phyloP scores from a whole-genome alignment of 2,329 filamentous ascomycete genomes.

The Arachnopeziza araneosa region DNA sequence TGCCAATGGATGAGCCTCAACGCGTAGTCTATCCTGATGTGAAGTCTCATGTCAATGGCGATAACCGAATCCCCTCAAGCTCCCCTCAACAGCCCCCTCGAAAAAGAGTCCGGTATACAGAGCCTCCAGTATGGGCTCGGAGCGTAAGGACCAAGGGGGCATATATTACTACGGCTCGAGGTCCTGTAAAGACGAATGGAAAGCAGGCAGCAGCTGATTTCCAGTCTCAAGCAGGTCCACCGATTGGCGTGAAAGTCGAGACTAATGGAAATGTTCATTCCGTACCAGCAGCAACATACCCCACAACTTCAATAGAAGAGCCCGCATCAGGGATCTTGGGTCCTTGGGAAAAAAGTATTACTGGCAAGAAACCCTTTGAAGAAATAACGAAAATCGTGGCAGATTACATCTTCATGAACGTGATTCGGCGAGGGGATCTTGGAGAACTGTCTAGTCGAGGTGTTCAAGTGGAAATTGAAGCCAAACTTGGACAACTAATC shows the following conservation, averaged over 20 bases:
- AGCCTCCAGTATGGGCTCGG: constrained; percentile 44
- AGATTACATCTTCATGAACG: constrained; percentile 71
- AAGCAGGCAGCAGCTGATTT: constrained; percentile 16
- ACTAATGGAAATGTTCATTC: constrained; percentile 21
- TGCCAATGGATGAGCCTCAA: constrained; percentile 15
- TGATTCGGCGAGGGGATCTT: constrained; percentile 62
- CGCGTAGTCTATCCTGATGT: constrained; percentile 13
- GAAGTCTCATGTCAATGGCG: constrained; percentile 19
- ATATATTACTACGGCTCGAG: not conserved
- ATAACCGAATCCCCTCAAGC: constrained; percentile 13
- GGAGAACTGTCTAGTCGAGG: constrained; percentile 57
- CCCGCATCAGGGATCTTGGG: constrained; percentile 35
- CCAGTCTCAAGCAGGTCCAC: constrained; percentile 1
- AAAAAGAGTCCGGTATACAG: constrained; percentile 45
- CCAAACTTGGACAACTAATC: constrained; percentile 80
- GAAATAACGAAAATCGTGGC: constrained; percentile 71
- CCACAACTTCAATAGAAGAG: not conserved
- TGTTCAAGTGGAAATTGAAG: constrained; percentile 86
- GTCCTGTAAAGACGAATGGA: constrained; percentile 20
- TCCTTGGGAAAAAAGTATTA: constrained; percentile 63
- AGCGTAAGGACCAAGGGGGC: constrained; percentile 20
- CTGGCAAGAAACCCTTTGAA: constrained; percentile 64
- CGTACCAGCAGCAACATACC: constrained; percentile 5
- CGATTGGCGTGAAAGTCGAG: constrained; percentile 19
- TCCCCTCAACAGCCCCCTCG: constrained; percentile 37